Evolutionary conservation across 177 flowering plant species (phyloP).

Genomic region (Tripterygium wilfordii): DNA sequence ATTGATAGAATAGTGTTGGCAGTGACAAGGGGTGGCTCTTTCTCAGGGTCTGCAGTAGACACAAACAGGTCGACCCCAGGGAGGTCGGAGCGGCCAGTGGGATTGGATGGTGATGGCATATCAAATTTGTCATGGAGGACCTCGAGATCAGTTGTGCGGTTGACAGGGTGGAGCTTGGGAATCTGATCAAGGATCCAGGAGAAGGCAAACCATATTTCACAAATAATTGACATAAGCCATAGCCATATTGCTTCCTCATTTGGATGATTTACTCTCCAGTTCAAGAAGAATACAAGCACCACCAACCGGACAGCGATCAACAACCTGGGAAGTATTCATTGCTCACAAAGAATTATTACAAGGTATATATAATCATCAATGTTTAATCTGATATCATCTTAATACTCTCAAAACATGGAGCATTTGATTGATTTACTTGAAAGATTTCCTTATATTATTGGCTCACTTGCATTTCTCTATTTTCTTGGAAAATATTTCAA

Average conservation of each 20-base stretch:
- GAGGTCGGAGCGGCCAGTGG: constrained; percentile 81
- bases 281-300: constrained; percentile 55
- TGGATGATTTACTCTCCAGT: constrained; percentile 68
- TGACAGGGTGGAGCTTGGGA: constrained; percentile 79
- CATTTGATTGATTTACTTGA: no score
- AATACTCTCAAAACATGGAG: no score
- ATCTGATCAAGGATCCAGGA: constrained; percentile 95
- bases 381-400: no score
- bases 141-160: constrained; percentile 72
- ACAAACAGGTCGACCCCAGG: constrained; percentile 88
- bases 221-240: constrained; percentile 81
- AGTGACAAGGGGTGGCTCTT: constrained; percentile 91
- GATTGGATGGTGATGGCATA: constrained; percentile 56
- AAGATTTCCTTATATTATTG: no score
- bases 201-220: constrained; percentile 95
- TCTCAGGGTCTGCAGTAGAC: constrained; percentile 97
- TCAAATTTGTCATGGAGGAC: constrained; percentile 84
- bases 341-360: neutral
- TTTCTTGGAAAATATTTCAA: neutral
- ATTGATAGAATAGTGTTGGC: constrained; percentile 90
- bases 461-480: neutral
- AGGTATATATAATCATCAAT: neutral
- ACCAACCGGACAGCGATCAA: constrained; percentile 52
- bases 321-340: constrained; percentile 34
- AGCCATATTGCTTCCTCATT: constrained; percentile 83